Evolutionary conservation across 1,284 basidiomycete species (phyloP).

Genomic region (Malassezia yamatoensis): DNA sequence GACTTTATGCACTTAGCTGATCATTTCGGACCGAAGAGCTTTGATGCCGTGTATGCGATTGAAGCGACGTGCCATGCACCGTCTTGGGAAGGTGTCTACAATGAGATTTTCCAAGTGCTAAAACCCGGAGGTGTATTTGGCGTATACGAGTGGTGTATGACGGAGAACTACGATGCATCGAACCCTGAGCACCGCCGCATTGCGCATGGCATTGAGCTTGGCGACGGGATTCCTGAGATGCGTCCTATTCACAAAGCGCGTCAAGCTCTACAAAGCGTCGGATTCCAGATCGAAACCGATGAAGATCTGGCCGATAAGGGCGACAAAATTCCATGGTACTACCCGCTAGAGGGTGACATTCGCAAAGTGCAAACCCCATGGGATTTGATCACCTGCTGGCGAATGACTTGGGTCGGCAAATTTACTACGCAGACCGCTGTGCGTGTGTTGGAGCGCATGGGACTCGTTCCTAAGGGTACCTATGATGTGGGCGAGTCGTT

Average conservation of each 20-base stretch:
- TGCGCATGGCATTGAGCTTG: constrained; percentile 65
- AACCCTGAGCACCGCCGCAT: constrained; percentile 81
- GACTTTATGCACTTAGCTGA: constrained; percentile 93
- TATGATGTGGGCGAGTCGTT: constrained; percentile 79
- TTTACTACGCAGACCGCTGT: constrained; percentile 73
- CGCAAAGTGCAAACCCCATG: constrained; percentile 82
- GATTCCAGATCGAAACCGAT: constrained; percentile 79
- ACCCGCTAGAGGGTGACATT: constrained; percentile 87
- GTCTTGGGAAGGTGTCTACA: constrained; percentile 87
- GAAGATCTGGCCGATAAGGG: constrained; percentile 81
- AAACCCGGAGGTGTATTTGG: constrained; percentile 98
- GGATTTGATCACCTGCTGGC: constrained; percentile 67
- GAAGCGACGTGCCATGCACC: constrained; percentile 97
- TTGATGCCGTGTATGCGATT: constrained; percentile 97
- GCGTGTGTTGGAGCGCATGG: constrained; percentile 65
- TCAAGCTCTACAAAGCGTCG: constrained; percentile 70
- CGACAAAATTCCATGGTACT: constrained; percentile 83
- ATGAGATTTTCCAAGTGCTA: constrained; percentile 82
- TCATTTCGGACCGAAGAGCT: constrained; percentile 83
- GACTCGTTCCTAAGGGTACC: constrained; percentile 84
- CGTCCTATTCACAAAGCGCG: constrained; percentile 65
- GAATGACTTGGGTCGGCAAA: constrained; percentile 79
- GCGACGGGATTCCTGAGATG: constrained; percentile 97
- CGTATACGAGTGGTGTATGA: constrained; percentile 99
- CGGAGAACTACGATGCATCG: constrained; percentile 78